Evolutionary conservation across 2,329 filamentous ascomycete genomes (phyloP).

Genomic region (Curvularia spicifera): DNA sequence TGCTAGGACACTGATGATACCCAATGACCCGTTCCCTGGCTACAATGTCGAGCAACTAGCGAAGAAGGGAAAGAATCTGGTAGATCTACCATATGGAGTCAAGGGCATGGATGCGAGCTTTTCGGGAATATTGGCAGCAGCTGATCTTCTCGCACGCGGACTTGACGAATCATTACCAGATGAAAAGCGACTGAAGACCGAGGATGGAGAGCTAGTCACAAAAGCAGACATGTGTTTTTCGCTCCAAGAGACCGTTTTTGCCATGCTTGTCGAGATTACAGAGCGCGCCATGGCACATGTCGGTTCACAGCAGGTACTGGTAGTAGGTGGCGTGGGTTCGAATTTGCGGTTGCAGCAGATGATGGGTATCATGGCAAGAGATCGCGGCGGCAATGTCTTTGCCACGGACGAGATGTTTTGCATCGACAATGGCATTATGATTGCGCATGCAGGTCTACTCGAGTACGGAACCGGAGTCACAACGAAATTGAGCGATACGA

Average conservation of each 20-base stretch:
- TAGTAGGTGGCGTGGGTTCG: slow-evolving; percentile 94
- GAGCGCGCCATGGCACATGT: slow-evolving; percentile 99
- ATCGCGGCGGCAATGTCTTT: slow-evolving; percentile 87
- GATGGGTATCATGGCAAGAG: slow-evolving; percentile 95
- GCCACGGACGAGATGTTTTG: slow-evolving; percentile 97
- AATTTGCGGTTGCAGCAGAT: slow-evolving; percentile 95
- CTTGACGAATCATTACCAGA: slow-evolving; percentile 53
- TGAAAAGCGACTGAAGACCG: slow-evolving; percentile 52
- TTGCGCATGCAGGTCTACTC: slow-evolving; percentile 90
- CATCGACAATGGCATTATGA: slow-evolving; percentile 99
- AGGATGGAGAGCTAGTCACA: slow-evolving; percentile 67
- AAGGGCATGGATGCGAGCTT: slow-evolving; percentile 99
- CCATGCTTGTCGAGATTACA: slow-evolving; percentile 98
- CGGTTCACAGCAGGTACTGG: slow-evolving; percentile 84
- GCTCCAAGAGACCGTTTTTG: slow-evolving; percentile 92
- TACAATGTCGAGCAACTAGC: slow-evolving; percentile 98
- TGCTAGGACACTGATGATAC: slow-evolving; percentile 86
- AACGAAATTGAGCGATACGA: slow-evolving; percentile 79
- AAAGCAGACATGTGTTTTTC: slow-evolving; percentile 90
- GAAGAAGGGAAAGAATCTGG: slow-evolving; percentile 70
- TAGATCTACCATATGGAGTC: slow-evolving; percentile 93
- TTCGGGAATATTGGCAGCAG: slow-evolving; percentile 83
- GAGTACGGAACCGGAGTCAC: slow-evolving; percentile 81
- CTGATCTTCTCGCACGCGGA: slow-evolving; percentile 78
- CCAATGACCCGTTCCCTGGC: slow-evolving; percentile 94